phyloP scores from a whole-genome alignment of 2,329 filamentous ascomycete species.

The Fusarium hostae region DNA sequence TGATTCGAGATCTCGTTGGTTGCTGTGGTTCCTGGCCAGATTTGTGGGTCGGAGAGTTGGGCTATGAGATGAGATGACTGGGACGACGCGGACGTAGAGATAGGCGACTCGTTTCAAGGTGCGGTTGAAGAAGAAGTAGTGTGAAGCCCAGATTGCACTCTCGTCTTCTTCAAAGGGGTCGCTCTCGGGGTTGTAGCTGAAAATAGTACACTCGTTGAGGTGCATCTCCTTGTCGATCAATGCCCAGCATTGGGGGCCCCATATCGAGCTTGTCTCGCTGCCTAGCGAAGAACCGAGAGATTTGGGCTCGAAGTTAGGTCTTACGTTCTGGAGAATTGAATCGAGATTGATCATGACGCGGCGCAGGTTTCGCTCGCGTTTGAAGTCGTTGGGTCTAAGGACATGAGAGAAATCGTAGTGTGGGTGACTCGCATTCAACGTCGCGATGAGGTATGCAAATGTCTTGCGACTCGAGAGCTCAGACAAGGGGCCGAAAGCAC shows the following conservation, averaged over 20 bases:
- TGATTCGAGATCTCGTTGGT: constrained; percentile 47
- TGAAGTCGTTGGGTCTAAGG: constrained; percentile 88
- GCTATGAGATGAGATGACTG: constrained; percentile 73
- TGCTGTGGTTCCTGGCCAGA: constrained; percentile 44
- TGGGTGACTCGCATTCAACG: constrained; percentile 89
- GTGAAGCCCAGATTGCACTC: constrained; percentile 91
- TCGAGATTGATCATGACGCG: constrained; percentile 89
- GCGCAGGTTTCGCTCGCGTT: constrained; percentile 81
- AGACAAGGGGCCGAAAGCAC: constrained; percentile 90
- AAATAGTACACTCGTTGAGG: constrained; percentile 87
- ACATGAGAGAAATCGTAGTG: constrained; percentile 97
- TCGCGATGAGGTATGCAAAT: constrained; percentile 96
- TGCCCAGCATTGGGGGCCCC: constrained; percentile 92
- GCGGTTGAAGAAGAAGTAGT: constrained; percentile 99
- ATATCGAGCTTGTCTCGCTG: constrained; percentile 68
- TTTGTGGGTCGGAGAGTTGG: constrained; percentile 57
- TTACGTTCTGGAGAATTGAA: constrained; percentile 85
- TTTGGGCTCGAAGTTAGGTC: constrained; percentile 67
- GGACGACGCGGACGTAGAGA: constrained; percentile 90
- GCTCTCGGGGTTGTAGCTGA: constrained; percentile 88
- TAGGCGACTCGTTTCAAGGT: constrained; percentile 92
- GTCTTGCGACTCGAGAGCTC: constrained; percentile 89
- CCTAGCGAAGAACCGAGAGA: constrained; percentile 56
- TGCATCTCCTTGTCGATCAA: constrained; percentile 95
- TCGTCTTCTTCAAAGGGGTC: constrained; percentile 94